These are phyloP conservation scores for Epichloe gansuensis DNA, from an alignment of 2,329 filamentous ascomycete genomes.

Conservation along the genomic window DNA sequence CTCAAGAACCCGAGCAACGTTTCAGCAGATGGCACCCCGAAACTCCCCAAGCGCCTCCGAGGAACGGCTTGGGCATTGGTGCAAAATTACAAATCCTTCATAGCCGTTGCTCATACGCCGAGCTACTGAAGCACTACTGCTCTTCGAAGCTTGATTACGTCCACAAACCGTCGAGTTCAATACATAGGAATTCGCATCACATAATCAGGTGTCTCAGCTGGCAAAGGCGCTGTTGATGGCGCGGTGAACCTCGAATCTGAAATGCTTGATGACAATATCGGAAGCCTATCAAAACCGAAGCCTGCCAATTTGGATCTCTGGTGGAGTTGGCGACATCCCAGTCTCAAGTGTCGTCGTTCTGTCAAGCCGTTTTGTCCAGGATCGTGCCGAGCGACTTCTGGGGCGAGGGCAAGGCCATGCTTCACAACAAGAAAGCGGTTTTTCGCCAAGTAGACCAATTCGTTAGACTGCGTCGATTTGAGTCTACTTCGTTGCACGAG, in stretches of 20 bases:
- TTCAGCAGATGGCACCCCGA: conserved; percentile 12
- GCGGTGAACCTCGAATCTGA: neutral
- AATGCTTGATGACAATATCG: neutral
- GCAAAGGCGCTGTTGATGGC: neutral
- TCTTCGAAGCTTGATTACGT: conserved; percentile 30
- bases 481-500: conserved; percentile 69
- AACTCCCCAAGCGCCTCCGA: conserved; percentile 56
- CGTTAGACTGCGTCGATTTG: conserved; percentile 65
- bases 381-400: conserved; percentile 68
- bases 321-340: conserved; percentile 56
- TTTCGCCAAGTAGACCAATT: conserved; percentile 66
- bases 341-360: conserved; percentile 72
- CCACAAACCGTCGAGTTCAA: neutral
- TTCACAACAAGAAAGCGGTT: conserved; percentile 49
- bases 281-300: neutral
- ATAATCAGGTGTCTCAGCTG: neutral
- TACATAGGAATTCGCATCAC: neutral
- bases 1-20: conserved; percentile 7
- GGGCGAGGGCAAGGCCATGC: conserved; percentile 43
- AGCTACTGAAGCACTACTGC: conserved; percentile 72
- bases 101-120: conserved; percentile 63
- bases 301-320: conserved; percentile 28
- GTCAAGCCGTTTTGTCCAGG: conserved; percentile 59
- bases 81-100: conserved; percentile 57
- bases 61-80: conserved; percentile 49